Evolutionary conservation across 805 yeast species (phyloP), one percentile per base, ranked within the genome.

Genomic region (Candida lessepsii): DNA sequence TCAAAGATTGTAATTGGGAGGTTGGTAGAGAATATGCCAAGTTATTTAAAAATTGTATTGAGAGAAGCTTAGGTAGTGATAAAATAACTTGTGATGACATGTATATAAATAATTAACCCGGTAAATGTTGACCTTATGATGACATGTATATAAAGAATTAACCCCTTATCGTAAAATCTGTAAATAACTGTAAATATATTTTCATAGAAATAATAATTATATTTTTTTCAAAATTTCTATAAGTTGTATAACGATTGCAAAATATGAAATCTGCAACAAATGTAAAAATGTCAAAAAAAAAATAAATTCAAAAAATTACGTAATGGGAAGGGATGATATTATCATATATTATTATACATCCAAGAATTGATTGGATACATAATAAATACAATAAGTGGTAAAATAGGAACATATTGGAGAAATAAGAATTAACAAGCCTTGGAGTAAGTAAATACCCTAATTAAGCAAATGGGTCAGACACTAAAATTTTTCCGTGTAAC

Each of bases 1-100:
- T 40, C 42, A 54, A 53, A 23, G 56, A 54, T 14, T 66, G 76
- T 37, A 68, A 71, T 37, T 81, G 82, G 79, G 77, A 76, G 34
- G 61, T 80, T 37, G 81, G 81, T 9, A 61, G 63, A 34, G 88
- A 81, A 51, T 70, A 76, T 45, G 70, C 81, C 1, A 68, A 69
- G 39, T 58, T 81, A 42, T 60, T 81, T 33, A 57, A 63, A 37
- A 76, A 78, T 49, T 80, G 84, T 56, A 67, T 71, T 21, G 73
- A 71, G 38, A 61, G 87, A 48, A 67, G 78, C 44, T 55, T 75
- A 37, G 85, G 84, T 2, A 63, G 70, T 36, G 47, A 57, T n/a
- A 61, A 64, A 17, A 62, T 67, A 2, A 64, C 73, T 3, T 70
- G 80, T 50, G 72, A 70, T 37, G 68, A 71, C 43, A 78, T 80